Conservation (phyloP, 495 filamentous ascomycete genomes). For the Neurospora discreta region DNA sequence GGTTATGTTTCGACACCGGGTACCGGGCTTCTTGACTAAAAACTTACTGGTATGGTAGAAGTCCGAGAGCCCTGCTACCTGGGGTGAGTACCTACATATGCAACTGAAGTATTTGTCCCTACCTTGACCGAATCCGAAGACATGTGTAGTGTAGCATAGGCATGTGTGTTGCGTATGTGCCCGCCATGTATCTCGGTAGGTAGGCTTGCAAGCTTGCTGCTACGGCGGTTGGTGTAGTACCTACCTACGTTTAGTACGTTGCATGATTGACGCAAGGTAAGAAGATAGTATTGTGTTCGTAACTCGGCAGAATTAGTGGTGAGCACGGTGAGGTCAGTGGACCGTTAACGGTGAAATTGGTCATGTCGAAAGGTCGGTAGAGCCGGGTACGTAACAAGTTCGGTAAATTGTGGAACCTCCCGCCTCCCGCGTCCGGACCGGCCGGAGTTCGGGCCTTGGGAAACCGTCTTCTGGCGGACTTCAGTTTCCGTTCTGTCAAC, state of each 20-base stretch:
- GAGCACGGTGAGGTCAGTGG: neutral
- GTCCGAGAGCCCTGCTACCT: neutral
- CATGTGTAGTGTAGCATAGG: no score
- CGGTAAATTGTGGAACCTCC: neutral
- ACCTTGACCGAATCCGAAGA: neutral
- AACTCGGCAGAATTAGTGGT: no score
- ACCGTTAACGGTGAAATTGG: neutral
- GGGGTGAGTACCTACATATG: neutral
- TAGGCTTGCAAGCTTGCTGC: neutral
- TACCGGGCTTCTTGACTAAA: neutral
- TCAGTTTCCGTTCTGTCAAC: neutral
- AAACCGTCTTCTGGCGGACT: neutral
- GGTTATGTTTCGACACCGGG: neutral
- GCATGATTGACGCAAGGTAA: no score
- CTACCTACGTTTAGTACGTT: neutral
- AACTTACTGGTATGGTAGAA: neutral
- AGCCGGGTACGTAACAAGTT: neutral
- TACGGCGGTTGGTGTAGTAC: neutral
- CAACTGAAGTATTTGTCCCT: neutral
- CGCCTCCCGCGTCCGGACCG: neutral
- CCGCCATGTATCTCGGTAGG: neutral
- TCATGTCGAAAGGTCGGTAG: neutral
- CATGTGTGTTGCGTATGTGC: neutral
- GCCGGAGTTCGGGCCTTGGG: neutral
- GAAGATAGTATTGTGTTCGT: no score